Conservation (phyloP, 2,329 filamentous ascomycete genomes). For the Xylaria sp. region DNA sequence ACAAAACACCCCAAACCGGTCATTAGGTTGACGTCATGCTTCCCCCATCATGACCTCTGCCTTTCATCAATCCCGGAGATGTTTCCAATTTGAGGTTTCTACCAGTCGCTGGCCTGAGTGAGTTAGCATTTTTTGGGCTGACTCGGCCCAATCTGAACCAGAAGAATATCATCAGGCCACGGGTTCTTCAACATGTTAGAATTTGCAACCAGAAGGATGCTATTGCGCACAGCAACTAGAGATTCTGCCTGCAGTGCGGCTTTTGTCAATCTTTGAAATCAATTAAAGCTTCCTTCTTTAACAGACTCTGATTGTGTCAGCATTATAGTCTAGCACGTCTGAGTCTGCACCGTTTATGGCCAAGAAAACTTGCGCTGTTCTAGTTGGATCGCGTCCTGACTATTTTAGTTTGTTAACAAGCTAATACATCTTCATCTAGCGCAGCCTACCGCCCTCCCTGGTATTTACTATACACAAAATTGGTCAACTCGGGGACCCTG, state of each 20-base stretch:
- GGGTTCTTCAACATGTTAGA: background rate
- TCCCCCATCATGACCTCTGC: background rate
- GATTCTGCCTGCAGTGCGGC: background rate
- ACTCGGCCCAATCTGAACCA: background rate
- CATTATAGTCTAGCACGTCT: background rate
- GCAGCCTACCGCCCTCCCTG: conserved; percentile 15
- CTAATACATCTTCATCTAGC: conserved; percentile 10
- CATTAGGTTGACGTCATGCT: conserved; percentile 29
- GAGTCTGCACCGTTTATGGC: background rate
- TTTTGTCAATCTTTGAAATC: background rate
- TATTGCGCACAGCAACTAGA: background rate
- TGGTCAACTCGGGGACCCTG: background rate
- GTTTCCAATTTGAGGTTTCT: conserved; percentile 22
- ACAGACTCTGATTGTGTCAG: background rate
- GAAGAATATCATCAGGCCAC: background rate
- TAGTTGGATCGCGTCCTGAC: conserved; percentile 2
- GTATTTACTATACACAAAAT: background rate
- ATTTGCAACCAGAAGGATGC: background rate
- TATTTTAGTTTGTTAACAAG: conserved; percentile 1
- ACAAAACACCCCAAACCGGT: conserved; percentile 1
- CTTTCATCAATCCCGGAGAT: conserved; percentile 24
- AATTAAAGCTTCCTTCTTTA: conserved; percentile 3
- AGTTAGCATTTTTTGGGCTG: background rate
- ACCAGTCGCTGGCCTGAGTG: conserved; percentile 18
- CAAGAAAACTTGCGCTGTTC: conserved; percentile 1